Conservation (phyloP, 1,284 basidiomycete species). For the Bondarzewia mesenterica region DNA sequence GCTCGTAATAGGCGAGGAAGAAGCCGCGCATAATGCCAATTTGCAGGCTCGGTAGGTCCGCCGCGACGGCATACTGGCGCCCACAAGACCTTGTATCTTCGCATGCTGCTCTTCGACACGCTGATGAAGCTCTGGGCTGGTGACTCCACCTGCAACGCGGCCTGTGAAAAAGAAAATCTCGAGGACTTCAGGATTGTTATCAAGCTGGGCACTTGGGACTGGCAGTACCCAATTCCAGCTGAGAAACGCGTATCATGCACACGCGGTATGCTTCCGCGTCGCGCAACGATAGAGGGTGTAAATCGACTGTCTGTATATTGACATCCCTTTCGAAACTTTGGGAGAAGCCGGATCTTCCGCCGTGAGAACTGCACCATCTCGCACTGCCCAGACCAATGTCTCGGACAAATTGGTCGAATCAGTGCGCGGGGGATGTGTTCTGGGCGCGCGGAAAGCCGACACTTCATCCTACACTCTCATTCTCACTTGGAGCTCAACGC, state of each 20-base stretch:
- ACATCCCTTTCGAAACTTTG: background rate
- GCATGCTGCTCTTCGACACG: background rate
- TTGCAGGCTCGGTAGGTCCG: no score
- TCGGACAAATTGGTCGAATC: background rate
- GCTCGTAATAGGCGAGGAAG: background rate
- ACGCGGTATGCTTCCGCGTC: no score
- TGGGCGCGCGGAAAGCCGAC: background rate
- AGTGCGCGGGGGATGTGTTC: background rate
- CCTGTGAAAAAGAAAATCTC: no score
- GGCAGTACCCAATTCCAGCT: no score
- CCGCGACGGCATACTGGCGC: background rate
- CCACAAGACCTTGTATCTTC: background rate
- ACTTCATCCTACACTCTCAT: background rate
- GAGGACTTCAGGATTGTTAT: no score
- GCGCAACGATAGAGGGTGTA: background rate
- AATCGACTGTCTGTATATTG: background rate
- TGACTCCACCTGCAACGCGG: background rate
- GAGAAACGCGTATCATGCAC: no score
- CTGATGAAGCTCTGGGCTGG: background rate
- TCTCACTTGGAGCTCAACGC: background rate
- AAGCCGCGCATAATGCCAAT: background rate
- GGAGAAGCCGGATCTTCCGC: background rate
- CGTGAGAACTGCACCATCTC: background rate
- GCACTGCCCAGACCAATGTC: background rate
- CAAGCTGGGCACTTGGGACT: no score